Conservation (phyloP, 495 filamentous ascomycete species). For the Platismatia glauca region DNA sequence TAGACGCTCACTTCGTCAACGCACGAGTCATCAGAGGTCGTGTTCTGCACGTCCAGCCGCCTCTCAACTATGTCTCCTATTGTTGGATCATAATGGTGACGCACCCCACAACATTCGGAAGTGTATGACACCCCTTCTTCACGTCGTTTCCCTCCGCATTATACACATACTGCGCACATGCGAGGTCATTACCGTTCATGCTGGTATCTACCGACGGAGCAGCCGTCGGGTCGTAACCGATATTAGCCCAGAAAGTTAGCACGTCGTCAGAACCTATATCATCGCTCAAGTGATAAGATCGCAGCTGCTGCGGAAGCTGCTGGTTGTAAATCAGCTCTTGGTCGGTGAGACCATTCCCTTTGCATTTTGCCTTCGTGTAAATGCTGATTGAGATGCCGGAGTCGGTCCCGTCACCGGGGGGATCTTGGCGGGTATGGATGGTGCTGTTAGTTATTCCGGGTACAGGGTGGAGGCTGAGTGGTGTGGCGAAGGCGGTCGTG, state of each 20-base stretch:
- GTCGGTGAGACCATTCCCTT: not conserved
- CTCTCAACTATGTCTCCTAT: not conserved
- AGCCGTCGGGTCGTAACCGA: not conserved
- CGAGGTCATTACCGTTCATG: not conserved
- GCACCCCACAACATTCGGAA: not conserved
- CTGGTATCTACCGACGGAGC: not conserved
- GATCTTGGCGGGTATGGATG: not conserved
- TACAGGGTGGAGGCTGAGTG: not conserved
- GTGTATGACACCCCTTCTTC: not conserved
- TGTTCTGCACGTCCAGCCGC: not conserved
- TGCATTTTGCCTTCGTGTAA: not conserved
- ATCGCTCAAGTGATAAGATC: not conserved
- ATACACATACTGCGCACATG: not conserved
- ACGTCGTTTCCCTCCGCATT: not conserved
- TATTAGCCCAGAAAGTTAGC: not conserved
- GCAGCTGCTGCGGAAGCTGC: not conserved
- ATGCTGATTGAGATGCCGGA: not conserved
- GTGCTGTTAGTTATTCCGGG: not conserved
- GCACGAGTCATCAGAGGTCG: not conserved
- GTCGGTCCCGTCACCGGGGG: not conserved
- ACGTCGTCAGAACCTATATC: not conserved
- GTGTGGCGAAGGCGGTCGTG: not conserved
- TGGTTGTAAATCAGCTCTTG: not conserved
- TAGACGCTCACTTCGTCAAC: too few relatives aligned
- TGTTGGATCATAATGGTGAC: not conserved